phyloP scores from a whole-genome alignment of 768 basidiomycete species.

The Tulasnella sp. region DNA sequence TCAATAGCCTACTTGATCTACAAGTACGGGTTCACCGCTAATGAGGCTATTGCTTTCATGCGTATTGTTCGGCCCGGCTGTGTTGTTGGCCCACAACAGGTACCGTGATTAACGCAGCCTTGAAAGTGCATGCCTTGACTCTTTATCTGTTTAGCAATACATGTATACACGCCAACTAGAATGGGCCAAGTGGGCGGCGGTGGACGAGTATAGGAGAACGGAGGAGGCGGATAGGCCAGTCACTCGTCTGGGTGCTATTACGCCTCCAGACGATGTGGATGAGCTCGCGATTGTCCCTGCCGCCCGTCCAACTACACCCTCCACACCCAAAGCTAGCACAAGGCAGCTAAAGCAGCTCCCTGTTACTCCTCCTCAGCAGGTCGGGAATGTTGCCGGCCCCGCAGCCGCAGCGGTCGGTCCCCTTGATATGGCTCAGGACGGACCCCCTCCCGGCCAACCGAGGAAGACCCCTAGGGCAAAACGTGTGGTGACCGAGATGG shows the following conservation, averaged over 20 bases:
- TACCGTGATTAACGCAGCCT: neutral
- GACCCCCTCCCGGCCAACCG: conserved; percentile 71
- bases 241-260: conserved; percentile 9
- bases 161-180: conserved; percentile 90
- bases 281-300: conserved; percentile 2
- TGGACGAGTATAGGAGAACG: conserved; percentile 56
- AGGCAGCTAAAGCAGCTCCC: neutral
- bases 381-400: conserved; percentile 31
- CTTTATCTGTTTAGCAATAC: conserved; percentile 44
- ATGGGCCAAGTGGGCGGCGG: conserved; percentile 88
- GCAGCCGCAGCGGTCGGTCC: conserved; percentile 37
- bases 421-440: conserved; percentile 51
- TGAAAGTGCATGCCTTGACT: neutral
- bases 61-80: conserved; percentile 91
- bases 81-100: conserved; percentile 81
- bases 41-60: conserved; percentile 97
- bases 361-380: conserved; percentile 9
- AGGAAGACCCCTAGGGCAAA: conserved; percentile 80
- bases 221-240: neutral
- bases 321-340: conserved; percentile 15
- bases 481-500: conserved; percentile 28
- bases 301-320: conserved; percentile 2
- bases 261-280: conserved; percentile 13
- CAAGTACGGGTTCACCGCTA: conserved; percentile 95
- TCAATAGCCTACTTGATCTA: conserved; percentile 80